Percentiles rank a stretch among this genome's conserved stretches.
These are phyloP conservation scores for Collybia sp. DNA, from an alignment of 768 basidiomycete species.

Conservation along the genomic window DNA sequence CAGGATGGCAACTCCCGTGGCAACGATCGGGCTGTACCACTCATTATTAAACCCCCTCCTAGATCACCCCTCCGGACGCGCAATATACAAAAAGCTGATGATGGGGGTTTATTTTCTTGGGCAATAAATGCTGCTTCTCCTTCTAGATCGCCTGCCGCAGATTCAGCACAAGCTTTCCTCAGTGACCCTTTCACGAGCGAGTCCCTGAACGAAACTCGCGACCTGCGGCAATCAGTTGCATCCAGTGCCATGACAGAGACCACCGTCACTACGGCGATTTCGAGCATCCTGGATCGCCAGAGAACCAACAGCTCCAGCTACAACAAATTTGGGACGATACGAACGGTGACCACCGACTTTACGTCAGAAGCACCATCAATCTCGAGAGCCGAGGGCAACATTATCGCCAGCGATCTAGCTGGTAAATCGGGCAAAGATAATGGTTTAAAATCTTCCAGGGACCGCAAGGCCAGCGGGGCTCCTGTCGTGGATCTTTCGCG, in stretches of 20 bases:
- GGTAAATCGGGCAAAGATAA: slow-evolving; percentile 24
- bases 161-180: slow-evolving; percentile 27
- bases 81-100: slow-evolving; percentile 17
- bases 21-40: slow-evolving; percentile 32
- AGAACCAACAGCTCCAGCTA: slow-evolving; percentile 31
- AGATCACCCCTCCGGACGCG: slow-evolving; percentile 51
- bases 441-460: slow-evolving; percentile 30
- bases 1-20: slow-evolving; percentile 13
- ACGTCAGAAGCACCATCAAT: slow-evolving; percentile 73
- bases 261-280: slow-evolving; percentile 43
- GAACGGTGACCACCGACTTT: slow-evolving; percentile 78
- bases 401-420: slow-evolving; percentile 45
- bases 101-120: slow-evolving; percentile 26
- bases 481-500: slow-evolving; percentile 57
- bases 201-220: slow-evolving; percentile 20
- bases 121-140: slow-evolving; percentile 22
- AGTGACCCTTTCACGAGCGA: slow-evolving; percentile 34
- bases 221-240: slow-evolving; percentile 54
- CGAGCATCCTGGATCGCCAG: slow-evolving; percentile 54
- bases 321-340: slow-evolving; percentile 73
- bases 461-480: slow-evolving; percentile 62
- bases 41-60: slow-evolving; percentile 27
- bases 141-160: slow-evolving; percentile 23
- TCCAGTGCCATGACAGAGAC: slow-evolving; percentile 59
- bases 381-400: slow-evolving; percentile 58